A percentile compares a stretch with the other conserved stretches of the same genome.
phyloP scores from a whole-genome alignment of 176 grass and related monocot genomes.

The Aegilops tauschii region DNA sequence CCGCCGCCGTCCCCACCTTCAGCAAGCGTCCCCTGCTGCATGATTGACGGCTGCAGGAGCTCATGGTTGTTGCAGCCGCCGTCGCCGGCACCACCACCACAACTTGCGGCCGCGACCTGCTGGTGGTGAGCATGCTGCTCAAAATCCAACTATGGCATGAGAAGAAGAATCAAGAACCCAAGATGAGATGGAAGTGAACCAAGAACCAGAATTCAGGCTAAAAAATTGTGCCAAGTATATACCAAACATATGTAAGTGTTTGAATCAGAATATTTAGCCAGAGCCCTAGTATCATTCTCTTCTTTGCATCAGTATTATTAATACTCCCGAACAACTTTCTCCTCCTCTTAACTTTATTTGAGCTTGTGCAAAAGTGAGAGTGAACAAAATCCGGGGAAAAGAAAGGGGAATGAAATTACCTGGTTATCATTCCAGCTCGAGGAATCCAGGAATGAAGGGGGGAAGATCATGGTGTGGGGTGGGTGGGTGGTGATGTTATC shows the following conservation, averaged over 20 bases:
- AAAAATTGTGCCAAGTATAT: conserved; percentile 27
- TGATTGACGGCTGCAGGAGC: conserved; percentile 47
- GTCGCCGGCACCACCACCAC: neutral
- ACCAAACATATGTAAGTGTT: conserved; percentile 10
- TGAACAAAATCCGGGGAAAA: conserved; percentile 53
- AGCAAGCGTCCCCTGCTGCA: conserved; percentile 22
- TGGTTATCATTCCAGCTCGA: conserved; percentile 86
- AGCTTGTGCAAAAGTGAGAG: conserved; percentile 37
- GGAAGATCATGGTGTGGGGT: conserved; percentile 68
- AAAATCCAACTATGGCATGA: conserved; percentile 14
- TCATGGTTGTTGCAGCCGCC: conserved; percentile 26
- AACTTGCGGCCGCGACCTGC: neutral
- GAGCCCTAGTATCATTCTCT: conserved; percentile 27
- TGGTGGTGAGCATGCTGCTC: conserved; percentile 50
- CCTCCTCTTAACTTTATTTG: conserved; percentile 19
- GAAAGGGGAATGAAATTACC: conserved; percentile 46
- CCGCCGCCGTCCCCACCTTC: conserved; percentile 14
- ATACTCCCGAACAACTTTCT: conserved; percentile 40
- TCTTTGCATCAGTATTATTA: neutral
- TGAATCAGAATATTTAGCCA: conserved; percentile 43
- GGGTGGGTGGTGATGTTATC: conserved; percentile 18
- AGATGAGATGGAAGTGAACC: conserved; percentile 10
- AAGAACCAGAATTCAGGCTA: neutral
- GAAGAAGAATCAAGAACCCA: conserved; percentile 11
- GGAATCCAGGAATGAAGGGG: conserved; percentile 71